A percentile compares a stretch with the other conserved stretches of the same genome.
phyloP scores from a whole-genome alignment of 1,139 yeast species.

The Geotrichum europaeum region DNA sequence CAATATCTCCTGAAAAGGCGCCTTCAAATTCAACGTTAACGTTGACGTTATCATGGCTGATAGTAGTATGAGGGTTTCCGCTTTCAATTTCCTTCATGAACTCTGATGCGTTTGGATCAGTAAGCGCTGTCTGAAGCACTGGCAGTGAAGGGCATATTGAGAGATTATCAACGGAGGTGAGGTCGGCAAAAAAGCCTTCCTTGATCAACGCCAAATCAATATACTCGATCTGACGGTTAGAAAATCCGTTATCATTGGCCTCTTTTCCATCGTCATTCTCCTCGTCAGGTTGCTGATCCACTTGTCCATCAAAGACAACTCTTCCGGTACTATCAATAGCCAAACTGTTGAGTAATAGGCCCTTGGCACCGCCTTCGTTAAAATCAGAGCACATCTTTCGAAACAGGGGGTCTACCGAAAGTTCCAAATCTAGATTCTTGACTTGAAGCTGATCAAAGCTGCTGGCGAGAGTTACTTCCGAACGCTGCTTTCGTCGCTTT shows the following conservation, averaged over 20 bases:
- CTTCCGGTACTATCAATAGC: conserved; percentile 52
- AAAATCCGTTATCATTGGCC: conserved; percentile 10
- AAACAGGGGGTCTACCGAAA: conserved; percentile 80
- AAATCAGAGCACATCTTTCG: conserved; percentile 86
- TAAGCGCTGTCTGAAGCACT: conserved; percentile 51
- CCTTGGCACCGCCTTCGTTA: conserved; percentile 93
- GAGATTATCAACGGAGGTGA: conserved; percentile 35
- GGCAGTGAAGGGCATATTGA: conserved; percentile 60
- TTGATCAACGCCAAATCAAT: conserved; percentile 18
- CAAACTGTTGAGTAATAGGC: conserved; percentile 68
- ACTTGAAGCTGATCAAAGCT: conserved; percentile 57
- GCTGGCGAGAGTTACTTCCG: conserved; percentile 45
- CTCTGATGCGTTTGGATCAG: conserved; percentile 38
- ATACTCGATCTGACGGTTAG: conserved; percentile 9
- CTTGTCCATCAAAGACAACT: conserved; percentile 53
- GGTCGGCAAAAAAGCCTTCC: conserved; percentile 24
- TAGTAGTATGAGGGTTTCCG: conserved; percentile 1
- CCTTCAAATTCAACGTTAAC: conserved; percentile 15
- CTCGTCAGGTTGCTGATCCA: conserved; percentile 26
- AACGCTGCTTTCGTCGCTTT: conserved; percentile 24
- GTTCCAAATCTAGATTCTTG: conserved; percentile 68
- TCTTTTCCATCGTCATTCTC: conserved; percentile 17
- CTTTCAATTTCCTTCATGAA: conserved; percentile 23
- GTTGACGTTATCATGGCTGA: conserved; percentile 1
- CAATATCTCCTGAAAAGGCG: conserved; percentile 21